Conservation (phyloP, 192 early-diverging fungal species). For the Tieghemiomyces parasiticus region DNA sequence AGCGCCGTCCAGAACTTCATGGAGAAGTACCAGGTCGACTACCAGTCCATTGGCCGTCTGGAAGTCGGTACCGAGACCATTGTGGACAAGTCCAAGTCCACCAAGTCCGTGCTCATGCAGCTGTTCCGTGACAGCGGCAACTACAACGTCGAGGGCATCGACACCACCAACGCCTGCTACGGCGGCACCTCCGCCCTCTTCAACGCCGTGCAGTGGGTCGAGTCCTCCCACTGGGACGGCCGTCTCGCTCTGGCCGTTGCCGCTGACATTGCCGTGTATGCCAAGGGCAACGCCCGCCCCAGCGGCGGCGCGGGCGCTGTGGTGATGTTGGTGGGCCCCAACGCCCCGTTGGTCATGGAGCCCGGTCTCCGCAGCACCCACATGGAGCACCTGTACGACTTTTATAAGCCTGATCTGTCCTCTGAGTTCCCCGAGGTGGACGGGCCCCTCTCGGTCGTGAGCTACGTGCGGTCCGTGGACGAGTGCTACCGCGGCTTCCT, state of each 20-base stretch:
- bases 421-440: slow-evolving; percentile 97
- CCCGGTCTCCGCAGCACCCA: slow-evolving; percentile 72
- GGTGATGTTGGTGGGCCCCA: slow-evolving; percentile 80
- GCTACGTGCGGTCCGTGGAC: slow-evolving; percentile 88
- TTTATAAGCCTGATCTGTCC: slow-evolving; percentile 97
- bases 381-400: slow-evolving; percentile 97
- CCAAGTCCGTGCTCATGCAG: slow-evolving; percentile 93
- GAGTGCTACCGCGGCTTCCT: slow-evolving; percentile 73
- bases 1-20: slow-evolving; percentile 78
- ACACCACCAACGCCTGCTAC: slow-evolving; percentile 98
- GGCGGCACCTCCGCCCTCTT: slow-evolving; percentile 94
- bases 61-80: slow-evolving; percentile 99
- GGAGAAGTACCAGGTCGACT: slow-evolving; percentile 82
- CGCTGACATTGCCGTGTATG: slow-evolving; percentile 96
- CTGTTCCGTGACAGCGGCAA: slow-evolving; percentile 85
- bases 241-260: slow-evolving; percentile 78
- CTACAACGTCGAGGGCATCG: slow-evolving; percentile 88
- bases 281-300: slow-evolving; percentile 75
- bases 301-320: slow-evolving; percentile 88
- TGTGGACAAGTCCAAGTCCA: slow-evolving; percentile 97
- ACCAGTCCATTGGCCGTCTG: slow-evolving; percentile 76
- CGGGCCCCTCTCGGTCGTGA: slow-evolving; percentile 82
- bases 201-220: slow-evolving; percentile 95
- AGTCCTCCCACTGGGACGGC: slow-evolving; percentile 88
- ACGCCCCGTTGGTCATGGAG: slow-evolving; percentile 92